Percentiles rank a stretch among this genome's conserved stretches.
phyloP scores from a whole-genome alignment of 1,284 basidiomycete species.

The Sutorius eximius region DNA sequence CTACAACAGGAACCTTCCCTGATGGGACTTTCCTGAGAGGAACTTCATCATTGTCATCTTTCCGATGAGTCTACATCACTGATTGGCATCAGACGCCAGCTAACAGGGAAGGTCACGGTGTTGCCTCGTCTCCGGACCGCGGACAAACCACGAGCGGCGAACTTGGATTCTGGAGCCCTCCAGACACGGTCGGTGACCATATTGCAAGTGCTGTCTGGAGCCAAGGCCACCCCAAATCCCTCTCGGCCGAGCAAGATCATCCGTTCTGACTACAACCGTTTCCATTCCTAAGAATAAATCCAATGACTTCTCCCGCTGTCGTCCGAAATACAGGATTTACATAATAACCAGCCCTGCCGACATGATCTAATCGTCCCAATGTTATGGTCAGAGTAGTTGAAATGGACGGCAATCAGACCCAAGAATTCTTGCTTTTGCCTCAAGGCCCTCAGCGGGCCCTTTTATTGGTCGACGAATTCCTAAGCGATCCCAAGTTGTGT shows the following conservation, averaged over 20 bases:
- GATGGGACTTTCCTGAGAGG: background rate
- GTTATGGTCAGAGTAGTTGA: background rate
- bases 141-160: background rate
- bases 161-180: background rate
- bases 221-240: slow-evolving; percentile 15
- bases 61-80: slow-evolving; percentile 1
- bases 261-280: background rate
- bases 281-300: background rate
- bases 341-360: background rate
- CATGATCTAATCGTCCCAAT: background rate
- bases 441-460: no score
- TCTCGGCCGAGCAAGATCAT: slow-evolving; percentile 5
- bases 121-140: background rate
- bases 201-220: slow-evolving; percentile 3
- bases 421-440: background rate
- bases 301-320: background rate
- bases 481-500: background rate
- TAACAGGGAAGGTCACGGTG: background rate
- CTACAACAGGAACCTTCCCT: background rate
- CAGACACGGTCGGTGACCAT: slow-evolving; percentile 14
- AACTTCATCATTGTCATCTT: background rate
- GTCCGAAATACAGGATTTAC: background rate
- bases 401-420: background rate
- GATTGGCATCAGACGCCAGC: slow-evolving; percentile 1
- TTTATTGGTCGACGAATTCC: no score